Conservation (phyloP, 2,329 filamentous ascomycete genomes). For the Pseudogymnoascus sp. region DNA sequence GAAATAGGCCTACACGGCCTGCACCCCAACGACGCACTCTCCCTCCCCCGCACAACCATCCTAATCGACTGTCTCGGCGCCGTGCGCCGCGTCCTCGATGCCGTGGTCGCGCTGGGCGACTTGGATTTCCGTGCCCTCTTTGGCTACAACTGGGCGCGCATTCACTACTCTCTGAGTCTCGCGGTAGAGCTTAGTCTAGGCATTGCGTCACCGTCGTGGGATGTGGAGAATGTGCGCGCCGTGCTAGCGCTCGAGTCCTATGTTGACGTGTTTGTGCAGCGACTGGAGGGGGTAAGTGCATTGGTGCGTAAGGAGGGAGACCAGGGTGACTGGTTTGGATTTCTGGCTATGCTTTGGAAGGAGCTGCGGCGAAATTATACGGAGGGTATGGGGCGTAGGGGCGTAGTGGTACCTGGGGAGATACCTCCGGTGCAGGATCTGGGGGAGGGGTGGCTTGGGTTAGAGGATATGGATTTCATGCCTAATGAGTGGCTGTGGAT, state of each 20-base stretch:
- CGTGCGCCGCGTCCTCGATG: slow-evolving; percentile 10
- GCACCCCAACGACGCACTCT: neutral
- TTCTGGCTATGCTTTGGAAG: slow-evolving; percentile 7
- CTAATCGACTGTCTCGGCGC: slow-evolving; percentile 11
- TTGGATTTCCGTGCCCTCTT: slow-evolving; percentile 5
- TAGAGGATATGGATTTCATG: slow-evolving; percentile 11
- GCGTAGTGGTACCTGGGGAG: neutral
- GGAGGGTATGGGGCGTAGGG: neutral
- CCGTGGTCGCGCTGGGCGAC: slow-evolving; percentile 1
- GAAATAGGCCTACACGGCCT: slow-evolving; percentile 12
- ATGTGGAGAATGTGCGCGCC: slow-evolving; percentile 1
- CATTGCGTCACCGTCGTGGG: slow-evolving; percentile 11
- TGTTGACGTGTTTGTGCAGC: slow-evolving; percentile 10
- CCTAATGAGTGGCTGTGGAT: slow-evolving; percentile 11
- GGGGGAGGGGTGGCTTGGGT: neutral
- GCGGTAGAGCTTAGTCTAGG: slow-evolving; percentile 11
- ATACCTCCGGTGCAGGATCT: neutral
- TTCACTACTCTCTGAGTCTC: slow-evolving; percentile 12
- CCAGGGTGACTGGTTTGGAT: slow-evolving; percentile 7
- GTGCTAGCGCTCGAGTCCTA: slow-evolving; percentile 11
- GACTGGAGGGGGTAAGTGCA: neutral
- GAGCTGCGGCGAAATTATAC: slow-evolving; percentile 9
- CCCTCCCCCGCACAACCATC: slow-evolving; percentile 10
- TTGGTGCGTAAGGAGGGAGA: neutral
- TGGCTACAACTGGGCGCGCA: slow-evolving; percentile 11